Evolutionary conservation across 495 filamentous ascomycete genomes (phyloP), one percentile per base, ranked within the genome.

Genomic region (Corynascus novoguineensis): DNA sequence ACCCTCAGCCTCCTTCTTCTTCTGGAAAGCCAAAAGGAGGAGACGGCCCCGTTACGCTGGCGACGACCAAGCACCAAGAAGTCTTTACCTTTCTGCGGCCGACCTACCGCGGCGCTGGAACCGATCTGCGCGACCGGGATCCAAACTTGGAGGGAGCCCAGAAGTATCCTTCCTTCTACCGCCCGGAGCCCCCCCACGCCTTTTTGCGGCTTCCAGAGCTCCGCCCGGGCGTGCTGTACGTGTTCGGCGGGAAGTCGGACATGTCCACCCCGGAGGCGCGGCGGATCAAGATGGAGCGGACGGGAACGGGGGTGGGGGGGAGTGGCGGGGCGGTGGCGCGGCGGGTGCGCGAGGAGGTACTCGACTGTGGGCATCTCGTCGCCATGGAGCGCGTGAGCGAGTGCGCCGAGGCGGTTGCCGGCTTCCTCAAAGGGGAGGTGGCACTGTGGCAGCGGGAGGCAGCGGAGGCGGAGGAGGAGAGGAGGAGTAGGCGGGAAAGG

Each of bases 351-450:
- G 71, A 86, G 51, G 83, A 88, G 3, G 74, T 82, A 15, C 66
- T 97, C 4, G 73, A 85, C 46, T 76, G 76, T 14, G 90, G 93
- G 1, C 93, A 98, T 72, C 69, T 97, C 31, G 80, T 97, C 46
- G 87, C 93, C 1, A 87, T 95, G 78, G 90, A 95, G 68, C 79
- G 80, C 47, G 85, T 86, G 12, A 72, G 64, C n/a, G 73, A 80
- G 58, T 86, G 82, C 46, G 88, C 87, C 7, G 75, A 81, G 49
- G 75, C 82, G 38, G 81, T 81, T 5, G 82, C 76, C 2, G 65
- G 61, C 3, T 96, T 86, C 81, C 65, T 95, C 40, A 79, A 71
- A 0, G 63, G 64, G 42, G 86, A 91, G 66, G 59, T 92, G 62
- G 60, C 74, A 44, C 71, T 77, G 38, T 92, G 87, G 86, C 69